Base-by-base conservation (phyloP, 2,329 filamentous ascomycete species). In the Fusarium keratoplasticum region DNA sequence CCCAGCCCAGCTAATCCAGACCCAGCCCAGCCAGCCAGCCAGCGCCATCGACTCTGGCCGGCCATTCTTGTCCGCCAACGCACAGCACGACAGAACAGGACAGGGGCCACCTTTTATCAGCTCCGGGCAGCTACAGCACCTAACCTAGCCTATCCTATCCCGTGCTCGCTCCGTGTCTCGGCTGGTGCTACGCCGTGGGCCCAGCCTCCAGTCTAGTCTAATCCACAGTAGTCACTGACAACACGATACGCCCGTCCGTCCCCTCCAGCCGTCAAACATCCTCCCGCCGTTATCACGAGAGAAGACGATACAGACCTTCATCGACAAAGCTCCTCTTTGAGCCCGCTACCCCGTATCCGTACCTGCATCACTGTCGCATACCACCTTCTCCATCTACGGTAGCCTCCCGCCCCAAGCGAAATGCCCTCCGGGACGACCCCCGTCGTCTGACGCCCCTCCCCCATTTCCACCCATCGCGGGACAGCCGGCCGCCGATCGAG, bases 381-480 rank as follows among this genome's bases (percentile, higher is more conserved):
- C 52, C 61, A 63, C 65, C 71, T 62, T 63, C 61, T 74, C 63
- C 63, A 61, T 69, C 67, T 35, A 69, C 64, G 59, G 71, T 66
- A 69, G 58, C 52, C 40, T 71, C 58, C 47, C 35, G 50, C 61
- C 52, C 25, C 40, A 71, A 70, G 59, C 76, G 77, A 78, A 72
- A 78, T 78, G 77, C 75, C 61, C 71, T 70, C 69, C 68, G 73
- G 62, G 74, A 70, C 67, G 72, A 76, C 69, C 69, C 67, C 73
- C 75, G 77, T 77, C 74, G 70, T 77, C 75, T 78, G 77, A 78
- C 76, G 76, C 67, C 64, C 69, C 72, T 71, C 75, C 64, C 70
- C 66, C 64, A 64, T 70, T 69, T 36, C 67, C 67, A 66, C 58
- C 69, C 67, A 66, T 72, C 67, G 68, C 65, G 75, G 75, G 73